These are phyloP conservation scores for Diversispora eburnea DNA, from an alignment of 192 early-diverging fungal genomes.

Conservation along the genomic window DNA sequence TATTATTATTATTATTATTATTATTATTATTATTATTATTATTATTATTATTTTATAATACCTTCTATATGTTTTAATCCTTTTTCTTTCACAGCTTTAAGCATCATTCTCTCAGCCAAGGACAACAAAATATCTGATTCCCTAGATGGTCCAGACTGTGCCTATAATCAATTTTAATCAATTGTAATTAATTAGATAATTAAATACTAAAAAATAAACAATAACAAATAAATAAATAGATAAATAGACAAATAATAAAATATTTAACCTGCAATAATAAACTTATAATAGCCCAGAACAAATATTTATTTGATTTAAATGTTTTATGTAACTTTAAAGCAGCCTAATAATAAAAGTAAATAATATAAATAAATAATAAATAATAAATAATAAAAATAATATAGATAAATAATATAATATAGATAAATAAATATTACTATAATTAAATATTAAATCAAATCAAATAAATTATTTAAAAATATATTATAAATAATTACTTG, in stretches of 20 bases:
- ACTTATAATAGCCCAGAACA: constrained; percentile 84
- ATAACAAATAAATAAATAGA: neutral
- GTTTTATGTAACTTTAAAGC: constrained; percentile 78
- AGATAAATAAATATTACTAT: neutral
- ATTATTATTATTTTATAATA: neutral
- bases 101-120: constrained; percentile 82
- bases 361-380: neutral
- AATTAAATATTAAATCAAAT: too few species aligned
- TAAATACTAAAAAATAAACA: neutral
- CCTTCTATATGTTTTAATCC: constrained; percentile 66
- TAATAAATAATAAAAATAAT: too few species aligned
- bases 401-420: neutral
- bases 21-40: neutral
- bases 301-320: constrained; percentile 73
- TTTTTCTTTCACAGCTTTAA: constrained; percentile 67
- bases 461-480: too few species aligned
- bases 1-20: neutral
- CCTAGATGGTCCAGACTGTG: constrained; percentile 32
- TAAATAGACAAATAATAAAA: neutral
- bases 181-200: neutral
- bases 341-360: constrained; percentile 42
- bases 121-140: constrained; percentile 53
- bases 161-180: constrained; percentile 32
- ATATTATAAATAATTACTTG: constrained; percentile 34
- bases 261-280: constrained; percentile 67